Evolutionary conservation across 495 filamentous ascomycete species (phyloP), one percentile per base, ranked within the genome.

Genomic region (Penicillium crystallinum): DNA sequence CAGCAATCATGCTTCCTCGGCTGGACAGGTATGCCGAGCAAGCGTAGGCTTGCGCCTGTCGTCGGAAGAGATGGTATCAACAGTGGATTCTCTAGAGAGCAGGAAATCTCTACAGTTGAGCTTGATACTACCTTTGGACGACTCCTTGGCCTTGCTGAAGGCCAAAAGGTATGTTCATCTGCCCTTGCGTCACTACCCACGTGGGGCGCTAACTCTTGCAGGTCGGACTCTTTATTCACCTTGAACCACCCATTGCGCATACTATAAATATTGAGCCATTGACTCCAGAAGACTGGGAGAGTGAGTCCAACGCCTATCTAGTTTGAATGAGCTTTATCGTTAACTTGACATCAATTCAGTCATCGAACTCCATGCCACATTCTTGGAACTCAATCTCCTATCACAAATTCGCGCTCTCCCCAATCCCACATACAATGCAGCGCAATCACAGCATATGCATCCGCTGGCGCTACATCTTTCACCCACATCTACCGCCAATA

Each of bases 11-110:
- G 91, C 57, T 95, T 84, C 57, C 74, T 93, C 39, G 93, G 93
- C 59, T 98, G 95, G 95, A 95, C 93, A 15, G 93, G 93, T 53
- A 93, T 97, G 89, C 84, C 87, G 56, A 96, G 90, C 77, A 91
- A 90, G 77, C 77, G 86, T 56, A 88, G 83, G 66, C 72, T 86
- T 55, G 82, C 83, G 25, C 80, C 89, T 3, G 77, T 91, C 12
- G 82, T 90, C 15, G 77, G 82, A 37, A 80, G 84, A 52, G 86
- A 89, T 65, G 88, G 88, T 5, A 81, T 90, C 54, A 80, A 67
- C 60, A 77, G 78, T 39, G 69, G 82, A 29, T 76, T 78, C 10
- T 73, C 73, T 3, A 78, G 81, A 63, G 86, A 90, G 50, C 86
- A 89, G 61, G 89, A 93, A 56, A 68, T 86, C 9, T 68, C 84